phyloP scores from a whole-genome alignment of 306 rosid genomes.

The Castanea crenata region DNA sequence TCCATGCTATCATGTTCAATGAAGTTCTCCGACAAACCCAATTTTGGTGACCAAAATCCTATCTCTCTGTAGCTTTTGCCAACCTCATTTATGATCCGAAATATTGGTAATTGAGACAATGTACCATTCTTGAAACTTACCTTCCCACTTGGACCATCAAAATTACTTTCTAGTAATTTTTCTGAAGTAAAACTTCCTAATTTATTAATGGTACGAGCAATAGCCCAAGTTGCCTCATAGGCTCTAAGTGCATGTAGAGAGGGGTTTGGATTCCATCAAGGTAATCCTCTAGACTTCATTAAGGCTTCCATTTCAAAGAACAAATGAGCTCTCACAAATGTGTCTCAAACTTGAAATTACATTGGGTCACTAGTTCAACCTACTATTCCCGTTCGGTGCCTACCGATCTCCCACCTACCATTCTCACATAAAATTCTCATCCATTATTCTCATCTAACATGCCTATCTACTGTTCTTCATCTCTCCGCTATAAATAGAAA shows the following conservation, averaged over 20 bases:
- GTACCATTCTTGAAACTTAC: constrained; percentile 33
- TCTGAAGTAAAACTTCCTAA: constrained; percentile 19
- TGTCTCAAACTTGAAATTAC: too few relatives aligned
- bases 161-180: constrained; percentile 23
- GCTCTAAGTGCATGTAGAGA: constrained; percentile 33
- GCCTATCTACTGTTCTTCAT: too few relatives aligned
- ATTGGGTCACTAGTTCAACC: too few relatives aligned
- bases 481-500: too few relatives aligned
- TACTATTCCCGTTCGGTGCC: too few relatives aligned
- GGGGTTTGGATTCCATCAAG: too few relatives aligned
- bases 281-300: too few relatives aligned
- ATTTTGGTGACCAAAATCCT: constrained; percentile 50
- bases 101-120: constrained; percentile 19
- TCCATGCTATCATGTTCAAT: neutral
- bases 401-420: too few relatives aligned
- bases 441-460: too few relatives aligned
- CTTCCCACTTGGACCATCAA: constrained; percentile 44
- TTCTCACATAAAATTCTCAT: too few relatives aligned
- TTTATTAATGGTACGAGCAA: constrained; percentile 24
- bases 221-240: constrained; percentile 39
- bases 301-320: too few relatives aligned
- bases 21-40: constrained; percentile 34
- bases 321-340: too few relatives aligned
- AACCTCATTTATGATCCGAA: constrained; percentile 48
- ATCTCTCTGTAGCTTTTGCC: constrained; percentile 48